Evolutionary conservation across 2,329 filamentous ascomycete species (phyloP).

Genomic region (Fusarium dlaminii): DNA sequence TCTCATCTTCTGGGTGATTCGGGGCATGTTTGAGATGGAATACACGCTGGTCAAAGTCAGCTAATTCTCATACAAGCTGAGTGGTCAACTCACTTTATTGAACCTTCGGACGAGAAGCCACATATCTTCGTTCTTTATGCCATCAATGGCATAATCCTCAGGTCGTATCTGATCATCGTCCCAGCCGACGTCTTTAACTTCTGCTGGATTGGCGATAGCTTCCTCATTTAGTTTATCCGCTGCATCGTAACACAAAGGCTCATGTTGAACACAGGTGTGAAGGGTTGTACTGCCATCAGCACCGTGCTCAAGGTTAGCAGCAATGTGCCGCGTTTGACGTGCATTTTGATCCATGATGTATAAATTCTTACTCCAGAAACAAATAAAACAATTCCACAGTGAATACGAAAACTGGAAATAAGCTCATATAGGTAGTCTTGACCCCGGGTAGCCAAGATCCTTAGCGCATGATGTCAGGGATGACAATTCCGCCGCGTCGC

Average conservation of each 20-base stretch:
- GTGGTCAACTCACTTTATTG: background rate
- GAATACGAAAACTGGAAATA: background rate
- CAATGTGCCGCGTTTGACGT: background rate
- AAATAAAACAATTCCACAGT: background rate
- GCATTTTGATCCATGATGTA: background rate
- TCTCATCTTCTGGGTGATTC: background rate
- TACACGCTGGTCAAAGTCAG: background rate
- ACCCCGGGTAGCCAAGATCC: background rate
- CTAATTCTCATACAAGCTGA: accelerated
- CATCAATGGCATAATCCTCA: background rate
- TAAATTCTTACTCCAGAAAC: accelerated
- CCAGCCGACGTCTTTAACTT: constrained; percentile 8
- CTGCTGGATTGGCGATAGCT: accelerated
- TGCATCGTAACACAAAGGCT: accelerated
- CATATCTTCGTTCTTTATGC: constrained; percentile 3
- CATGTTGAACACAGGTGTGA: background rate
- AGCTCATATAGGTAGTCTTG: background rate
- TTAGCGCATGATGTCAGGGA: constrained; percentile 11
- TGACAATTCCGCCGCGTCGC: background rate
- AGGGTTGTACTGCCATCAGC: background rate
- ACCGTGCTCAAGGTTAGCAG: background rate
- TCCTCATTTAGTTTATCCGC: accelerated
- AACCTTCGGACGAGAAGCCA: constrained; percentile 23
- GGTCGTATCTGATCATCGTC: background rate
- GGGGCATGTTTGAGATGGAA: constrained; percentile 15